Evolutionary conservation across 2,329 filamentous ascomycete genomes (phyloP).

Genomic region (Venturia asperata): DNA sequence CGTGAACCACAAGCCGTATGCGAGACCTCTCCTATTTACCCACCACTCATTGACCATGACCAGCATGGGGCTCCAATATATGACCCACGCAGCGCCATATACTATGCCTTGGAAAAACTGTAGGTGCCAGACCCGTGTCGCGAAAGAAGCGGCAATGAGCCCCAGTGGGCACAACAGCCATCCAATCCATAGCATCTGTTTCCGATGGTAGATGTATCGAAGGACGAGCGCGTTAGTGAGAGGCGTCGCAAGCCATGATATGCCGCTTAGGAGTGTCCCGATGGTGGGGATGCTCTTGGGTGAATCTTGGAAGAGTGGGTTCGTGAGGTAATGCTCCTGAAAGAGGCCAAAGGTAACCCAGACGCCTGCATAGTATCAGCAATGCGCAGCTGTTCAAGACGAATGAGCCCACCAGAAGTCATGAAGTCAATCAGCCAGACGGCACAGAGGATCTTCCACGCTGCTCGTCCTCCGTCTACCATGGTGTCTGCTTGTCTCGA

Average conservation of each 20-base stretch:
- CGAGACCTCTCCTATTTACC: constrained; percentile 35
- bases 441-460: constrained; percentile 1
- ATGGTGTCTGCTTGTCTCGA: not conserved
- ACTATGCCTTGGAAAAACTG: constrained; percentile 37
- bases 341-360: constrained; percentile 8
- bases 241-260: constrained; percentile 16
- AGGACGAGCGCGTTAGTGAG: constrained; percentile 1
- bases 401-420: not conserved
- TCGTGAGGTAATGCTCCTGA: not conserved
- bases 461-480: not conserved
- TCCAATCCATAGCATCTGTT: constrained; percentile 16
- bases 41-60: constrained; percentile 38
- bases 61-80: constrained; percentile 34
- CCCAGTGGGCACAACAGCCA: constrained; percentile 22
- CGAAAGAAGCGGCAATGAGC: constrained; percentile 33
- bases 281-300: constrained; percentile 3
- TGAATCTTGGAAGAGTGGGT: not conserved
- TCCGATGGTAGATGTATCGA: not conserved
- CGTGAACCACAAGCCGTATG: constrained; percentile 31
- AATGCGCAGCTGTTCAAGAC: not conserved
- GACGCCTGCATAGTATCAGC: not conserved
- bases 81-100: constrained; percentile 36
- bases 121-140: constrained; percentile 28
- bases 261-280: constrained; percentile 1
- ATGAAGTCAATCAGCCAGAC: constrained; percentile 9